Evolutionary conservation across 225 moss, liverwort and hornwort genomes (phyloP).

Genomic region (Pseudoscleropodium purum): DNA sequence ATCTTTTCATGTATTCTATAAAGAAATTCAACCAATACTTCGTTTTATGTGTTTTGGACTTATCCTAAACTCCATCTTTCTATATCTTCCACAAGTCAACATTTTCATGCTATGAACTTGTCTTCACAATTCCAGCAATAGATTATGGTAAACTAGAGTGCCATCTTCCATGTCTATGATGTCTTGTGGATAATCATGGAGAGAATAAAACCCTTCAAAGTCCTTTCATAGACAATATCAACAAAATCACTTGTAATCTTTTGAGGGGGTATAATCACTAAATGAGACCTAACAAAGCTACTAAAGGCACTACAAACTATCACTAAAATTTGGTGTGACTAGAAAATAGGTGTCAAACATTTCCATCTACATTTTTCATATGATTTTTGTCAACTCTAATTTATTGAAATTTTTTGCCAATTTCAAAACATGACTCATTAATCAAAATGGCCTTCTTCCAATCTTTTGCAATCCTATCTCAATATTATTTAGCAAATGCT

Average conservation of each 20-base stretch:
- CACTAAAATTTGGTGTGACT: rapidly evolving
- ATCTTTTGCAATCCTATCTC: rapidly evolving
- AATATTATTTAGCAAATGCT: background rate
- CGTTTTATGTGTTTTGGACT: background rate
- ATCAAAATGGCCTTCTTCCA: background rate
- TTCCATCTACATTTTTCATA: background rate
- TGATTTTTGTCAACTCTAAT: background rate
- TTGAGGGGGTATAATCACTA: background rate
- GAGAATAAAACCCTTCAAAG: background rate
- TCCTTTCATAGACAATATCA: background rate
- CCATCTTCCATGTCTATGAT: background rate
- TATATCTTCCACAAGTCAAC: rapidly evolving
- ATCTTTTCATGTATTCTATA: background rate
- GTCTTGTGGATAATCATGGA: rapidly evolving
- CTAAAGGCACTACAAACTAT: background rate
- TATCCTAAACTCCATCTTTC: background rate
- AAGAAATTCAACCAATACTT: background rate
- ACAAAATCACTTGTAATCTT: background rate
- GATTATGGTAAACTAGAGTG: rapidly evolving
- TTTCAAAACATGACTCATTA: background rate
- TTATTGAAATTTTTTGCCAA: background rate
- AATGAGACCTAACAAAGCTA: background rate
- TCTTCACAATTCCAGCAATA: rapidly evolving
- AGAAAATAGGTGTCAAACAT: background rate
- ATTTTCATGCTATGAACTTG: background rate